phyloP scores from a whole-genome alignment of 257 asterid species.

The Fraxinus pennsylvanica region DNA sequence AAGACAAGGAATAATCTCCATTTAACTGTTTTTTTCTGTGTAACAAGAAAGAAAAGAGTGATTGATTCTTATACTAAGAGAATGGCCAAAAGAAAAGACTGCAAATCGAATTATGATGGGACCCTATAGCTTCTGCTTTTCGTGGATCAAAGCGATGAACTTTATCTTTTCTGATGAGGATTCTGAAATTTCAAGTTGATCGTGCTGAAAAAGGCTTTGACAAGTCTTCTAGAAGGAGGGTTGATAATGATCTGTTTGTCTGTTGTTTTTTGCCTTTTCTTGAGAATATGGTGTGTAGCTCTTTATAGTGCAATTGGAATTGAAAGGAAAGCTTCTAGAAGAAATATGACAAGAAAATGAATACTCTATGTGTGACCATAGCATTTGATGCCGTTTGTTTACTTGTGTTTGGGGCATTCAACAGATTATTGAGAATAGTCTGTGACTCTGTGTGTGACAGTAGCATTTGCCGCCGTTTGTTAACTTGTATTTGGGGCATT shows the following conservation, averaged over 20 bases:
- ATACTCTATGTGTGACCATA: neutral
- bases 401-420: neutral
- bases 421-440: neutral
- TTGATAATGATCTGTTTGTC: neutral
- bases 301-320: neutral
- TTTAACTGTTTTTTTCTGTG: neutral
- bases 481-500: neutral
- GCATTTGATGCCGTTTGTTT: neutral
- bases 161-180: neutral
- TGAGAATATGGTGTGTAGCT: neutral
- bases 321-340: neutral
- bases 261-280: neutral
- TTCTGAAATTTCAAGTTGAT: neutral
- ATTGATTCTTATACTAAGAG: neutral
- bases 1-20: conserved; percentile 51
- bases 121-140: neutral
- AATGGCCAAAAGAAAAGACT: neutral
- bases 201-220: neutral
- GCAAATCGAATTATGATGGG: conserved; percentile 1
- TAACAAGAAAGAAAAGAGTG: neutral
- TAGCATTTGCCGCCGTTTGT: neutral
- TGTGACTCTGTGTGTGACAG: neutral
- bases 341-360: neutral
- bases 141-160: neutral
- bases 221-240: conserved; percentile 34